A percentile compares a stretch with the other conserved stretches of the same genome.
Conservation (phyloP, 2,329 filamentous ascomycete species). For the Fonsecaea pugnacius region DNA sequence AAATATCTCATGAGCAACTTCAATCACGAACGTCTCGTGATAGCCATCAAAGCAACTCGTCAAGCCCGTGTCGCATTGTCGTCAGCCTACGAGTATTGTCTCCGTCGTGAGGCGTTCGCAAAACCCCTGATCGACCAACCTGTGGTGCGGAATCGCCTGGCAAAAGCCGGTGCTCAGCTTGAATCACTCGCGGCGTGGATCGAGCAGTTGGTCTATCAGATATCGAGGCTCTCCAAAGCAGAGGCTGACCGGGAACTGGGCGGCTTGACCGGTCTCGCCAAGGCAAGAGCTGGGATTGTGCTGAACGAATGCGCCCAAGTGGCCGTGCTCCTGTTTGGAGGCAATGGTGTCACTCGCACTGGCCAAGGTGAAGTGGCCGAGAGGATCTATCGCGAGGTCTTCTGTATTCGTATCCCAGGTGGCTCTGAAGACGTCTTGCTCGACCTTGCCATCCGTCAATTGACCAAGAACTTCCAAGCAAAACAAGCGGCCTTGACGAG, state of each 20-base stretch:
- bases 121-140: conserved; percentile 74
- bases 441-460: conserved; percentile 69
- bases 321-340: conserved; percentile 72
- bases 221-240: conserved; percentile 61
- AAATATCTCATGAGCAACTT: conserved; percentile 77
- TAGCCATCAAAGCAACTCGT: conserved; percentile 67
- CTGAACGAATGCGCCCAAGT: conserved; percentile 71
- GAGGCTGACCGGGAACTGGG: conserved; percentile 61
- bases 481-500: too few species aligned
- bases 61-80: conserved; percentile 65
- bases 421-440: conserved; percentile 74
- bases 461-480: conserved; percentile 72
- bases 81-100: conserved; percentile 64
- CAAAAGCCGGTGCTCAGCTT: conserved; percentile 69
- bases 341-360: conserved; percentile 70
- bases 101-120: conserved; percentile 70
- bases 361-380: conserved; percentile 74
- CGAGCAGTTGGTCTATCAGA: conserved; percentile 42
- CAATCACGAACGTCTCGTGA: conserved; percentile 74
- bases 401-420: conserved; percentile 65
- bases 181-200: conserved; percentile 75
- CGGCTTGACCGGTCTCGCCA: conserved; percentile 71
- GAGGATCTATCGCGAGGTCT: conserved; percentile 66
- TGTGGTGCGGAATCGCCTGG: conserved; percentile 73
- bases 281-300: conserved; percentile 73